phyloP scores from a whole-genome alignment of 148 eudicot genomes.

The Selenicereus undatus region DNA sequence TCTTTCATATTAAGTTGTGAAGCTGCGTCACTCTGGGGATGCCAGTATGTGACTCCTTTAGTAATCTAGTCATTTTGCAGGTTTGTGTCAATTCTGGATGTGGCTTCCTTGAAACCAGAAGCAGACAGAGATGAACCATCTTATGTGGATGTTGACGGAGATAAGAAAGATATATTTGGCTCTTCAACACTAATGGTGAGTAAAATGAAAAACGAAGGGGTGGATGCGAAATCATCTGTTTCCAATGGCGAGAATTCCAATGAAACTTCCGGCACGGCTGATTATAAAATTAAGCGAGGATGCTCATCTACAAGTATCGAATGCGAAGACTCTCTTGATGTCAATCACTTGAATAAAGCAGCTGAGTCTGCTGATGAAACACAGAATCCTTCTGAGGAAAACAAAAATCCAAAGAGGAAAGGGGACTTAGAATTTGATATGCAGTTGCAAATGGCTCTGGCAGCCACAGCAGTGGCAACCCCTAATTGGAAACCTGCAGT shows the following conservation, averaged over 20 bases:
- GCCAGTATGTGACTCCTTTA: conserved; percentile 1
- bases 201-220: conserved; percentile 38
- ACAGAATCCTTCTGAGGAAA: conserved; percentile 24
- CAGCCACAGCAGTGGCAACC: conserved; percentile 54
- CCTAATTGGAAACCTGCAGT: conserved; percentile 19
- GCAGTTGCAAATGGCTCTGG: conserved; percentile 91
- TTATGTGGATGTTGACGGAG: conserved; percentile 26
- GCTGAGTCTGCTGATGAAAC: conserved; percentile 27
- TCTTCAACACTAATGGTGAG: conserved; percentile 85
- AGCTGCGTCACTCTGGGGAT: not conserved
- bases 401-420: conserved; percentile 54
- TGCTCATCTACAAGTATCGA: conserved; percentile 21
- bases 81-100: conserved; percentile 89
- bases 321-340: conserved; percentile 20
- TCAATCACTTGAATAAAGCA: not conserved
- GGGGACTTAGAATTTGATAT: conserved; percentile 88
- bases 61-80: conserved; percentile 34
- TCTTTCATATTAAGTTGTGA: not conserved
- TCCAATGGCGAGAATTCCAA: conserved; percentile 25
- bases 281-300: conserved; percentile 19
- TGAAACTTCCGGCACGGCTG: conserved; percentile 28
- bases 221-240: conserved; percentile 30
- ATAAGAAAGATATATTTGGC: conserved; percentile 49
- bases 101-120: conserved; percentile 82
- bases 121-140: conserved; percentile 40